Conservation (phyloP, 2,329 filamentous ascomycete species). For the Penicillium sclerotiorum region DNA sequence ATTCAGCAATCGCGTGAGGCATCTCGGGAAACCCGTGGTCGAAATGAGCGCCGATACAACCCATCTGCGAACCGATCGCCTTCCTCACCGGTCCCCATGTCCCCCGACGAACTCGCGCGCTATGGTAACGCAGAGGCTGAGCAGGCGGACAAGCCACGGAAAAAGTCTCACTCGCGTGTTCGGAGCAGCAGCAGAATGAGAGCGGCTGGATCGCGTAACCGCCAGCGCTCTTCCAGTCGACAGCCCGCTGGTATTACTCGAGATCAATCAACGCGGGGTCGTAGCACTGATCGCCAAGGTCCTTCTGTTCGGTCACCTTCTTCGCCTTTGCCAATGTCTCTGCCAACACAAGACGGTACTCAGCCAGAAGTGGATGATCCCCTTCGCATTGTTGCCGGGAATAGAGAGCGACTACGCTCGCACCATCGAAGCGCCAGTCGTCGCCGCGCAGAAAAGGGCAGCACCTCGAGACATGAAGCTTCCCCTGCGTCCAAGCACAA, state of each 20-base stretch:
- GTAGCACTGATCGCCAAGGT: conserved; percentile 63
- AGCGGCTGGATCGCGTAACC: conserved; percentile 36
- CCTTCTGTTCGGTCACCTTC: conserved; percentile 72
- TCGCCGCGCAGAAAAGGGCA: conserved; percentile 45
- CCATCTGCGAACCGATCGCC: conserved; percentile 82
- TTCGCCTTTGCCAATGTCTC: conserved; percentile 73
- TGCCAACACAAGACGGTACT: conserved; percentile 50
- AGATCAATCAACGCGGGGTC: conserved; percentile 52
- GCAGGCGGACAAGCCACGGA: conserved; percentile 46
- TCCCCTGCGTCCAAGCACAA: conserved; percentile 50
- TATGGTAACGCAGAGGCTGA: conserved; percentile 49
- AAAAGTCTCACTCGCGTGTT: conserved; percentile 32
- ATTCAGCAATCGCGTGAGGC: conserved; percentile 58
- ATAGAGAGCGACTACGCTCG: conserved; percentile 50
- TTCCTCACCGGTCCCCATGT: conserved; percentile 92
- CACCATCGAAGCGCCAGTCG: conserved; percentile 56
- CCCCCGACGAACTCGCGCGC: conserved; percentile 72
- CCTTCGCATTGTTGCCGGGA: conserved; percentile 46
- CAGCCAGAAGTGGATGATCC: conserved; percentile 65
- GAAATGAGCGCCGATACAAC: conserved; percentile 67
- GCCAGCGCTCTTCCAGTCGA: conserved; percentile 47
- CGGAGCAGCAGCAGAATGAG: conserved; percentile 58
- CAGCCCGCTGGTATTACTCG: conserved; percentile 40
- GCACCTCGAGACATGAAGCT: conserved; percentile 46
- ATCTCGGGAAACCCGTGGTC: conserved; percentile 69